Conservation (phyloP, 257 asterid species). For the Lycium ferocissimum region DNA sequence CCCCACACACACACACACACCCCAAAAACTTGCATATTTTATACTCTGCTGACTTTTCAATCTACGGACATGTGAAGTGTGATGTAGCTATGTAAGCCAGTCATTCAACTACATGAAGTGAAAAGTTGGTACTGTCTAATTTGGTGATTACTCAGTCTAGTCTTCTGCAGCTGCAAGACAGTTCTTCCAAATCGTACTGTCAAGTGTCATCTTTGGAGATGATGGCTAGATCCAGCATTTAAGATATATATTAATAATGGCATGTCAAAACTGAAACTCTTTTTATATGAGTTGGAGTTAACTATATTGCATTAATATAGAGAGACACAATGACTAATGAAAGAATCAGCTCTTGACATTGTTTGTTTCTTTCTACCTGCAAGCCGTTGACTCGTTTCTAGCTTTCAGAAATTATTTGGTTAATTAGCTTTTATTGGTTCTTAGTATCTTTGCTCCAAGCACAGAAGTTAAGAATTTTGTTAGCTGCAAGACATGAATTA, state of each 20-base stretch:
- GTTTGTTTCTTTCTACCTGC: not conserved
- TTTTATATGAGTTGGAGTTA: not conserved
- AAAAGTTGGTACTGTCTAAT: not conserved
- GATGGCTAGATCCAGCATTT: not conserved
- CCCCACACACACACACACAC: too few species aligned
- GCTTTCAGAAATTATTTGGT: not conserved
- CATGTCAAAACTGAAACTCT: not conserved
- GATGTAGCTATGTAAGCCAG: not conserved
- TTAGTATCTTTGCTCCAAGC: not conserved
- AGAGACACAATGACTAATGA: slow-evolving; percentile 1
- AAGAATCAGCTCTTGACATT: slow-evolving; percentile 13
- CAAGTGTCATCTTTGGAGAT: not conserved
- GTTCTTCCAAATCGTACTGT: not conserved
- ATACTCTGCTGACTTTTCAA: not conserved
- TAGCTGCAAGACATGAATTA: not conserved
- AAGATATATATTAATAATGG: not conserved
- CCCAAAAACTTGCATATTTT: not conserved
- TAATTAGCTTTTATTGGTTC: not conserved
- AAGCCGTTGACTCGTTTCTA: slow-evolving; percentile 16
- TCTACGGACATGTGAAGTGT: not conserved
- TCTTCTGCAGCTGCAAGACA: not conserved
- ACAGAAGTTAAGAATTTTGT: not conserved
- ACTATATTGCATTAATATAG: not conserved
- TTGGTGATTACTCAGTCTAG: not conserved
- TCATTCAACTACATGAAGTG: not conserved